Conservation (phyloP, 371 early-diverging fungal genomes). For the Actinomucor elegans region DNA sequence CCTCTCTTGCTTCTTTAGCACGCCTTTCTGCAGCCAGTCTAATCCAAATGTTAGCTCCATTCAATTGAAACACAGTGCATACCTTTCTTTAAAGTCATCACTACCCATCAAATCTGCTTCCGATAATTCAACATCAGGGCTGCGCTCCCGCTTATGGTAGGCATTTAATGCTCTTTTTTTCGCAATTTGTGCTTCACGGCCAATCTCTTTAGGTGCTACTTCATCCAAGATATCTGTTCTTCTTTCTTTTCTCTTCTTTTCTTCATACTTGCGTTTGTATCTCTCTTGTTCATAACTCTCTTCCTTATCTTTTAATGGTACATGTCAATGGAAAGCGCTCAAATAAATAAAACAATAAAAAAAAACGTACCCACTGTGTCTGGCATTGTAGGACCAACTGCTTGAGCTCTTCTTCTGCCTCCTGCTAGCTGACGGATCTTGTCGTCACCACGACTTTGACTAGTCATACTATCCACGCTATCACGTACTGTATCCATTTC, state of each 20-base stretch:
- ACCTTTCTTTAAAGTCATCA: conserved; percentile 56
- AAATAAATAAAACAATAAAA: neutral
- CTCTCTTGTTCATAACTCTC: conserved; percentile 57
- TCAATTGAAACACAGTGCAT: neutral
- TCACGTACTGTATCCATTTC: conserved; percentile 62
- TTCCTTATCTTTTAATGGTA: conserved; percentile 45
- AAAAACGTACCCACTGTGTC: conserved; percentile 1
- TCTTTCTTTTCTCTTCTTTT: conserved; percentile 44
- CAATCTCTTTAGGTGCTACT: conserved; percentile 79
- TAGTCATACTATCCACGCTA: conserved; percentile 65
- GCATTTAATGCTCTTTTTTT: conserved; percentile 65
- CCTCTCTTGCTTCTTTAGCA: conserved; percentile 47
- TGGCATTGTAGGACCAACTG: conserved; percentile 39
- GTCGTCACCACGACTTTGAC: conserved; percentile 18
- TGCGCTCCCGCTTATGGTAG: conserved; percentile 67
- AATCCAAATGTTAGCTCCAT: neutral
- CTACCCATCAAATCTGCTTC: conserved; percentile 75
- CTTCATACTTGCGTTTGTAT: conserved; percentile 47
- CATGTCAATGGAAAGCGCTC: no score
- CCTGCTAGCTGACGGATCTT: neutral
- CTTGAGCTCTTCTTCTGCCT: conserved; percentile 20
- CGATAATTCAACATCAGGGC: conserved; percentile 73
- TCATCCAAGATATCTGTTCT: conserved; percentile 76
- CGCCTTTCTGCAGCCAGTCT: conserved; percentile 53
- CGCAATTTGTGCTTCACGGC: conserved; percentile 72